These are phyloP conservation scores for Thelephora terrestris DNA, from an alignment of 1,284 basidiomycete species.

Conservation along the genomic window DNA sequence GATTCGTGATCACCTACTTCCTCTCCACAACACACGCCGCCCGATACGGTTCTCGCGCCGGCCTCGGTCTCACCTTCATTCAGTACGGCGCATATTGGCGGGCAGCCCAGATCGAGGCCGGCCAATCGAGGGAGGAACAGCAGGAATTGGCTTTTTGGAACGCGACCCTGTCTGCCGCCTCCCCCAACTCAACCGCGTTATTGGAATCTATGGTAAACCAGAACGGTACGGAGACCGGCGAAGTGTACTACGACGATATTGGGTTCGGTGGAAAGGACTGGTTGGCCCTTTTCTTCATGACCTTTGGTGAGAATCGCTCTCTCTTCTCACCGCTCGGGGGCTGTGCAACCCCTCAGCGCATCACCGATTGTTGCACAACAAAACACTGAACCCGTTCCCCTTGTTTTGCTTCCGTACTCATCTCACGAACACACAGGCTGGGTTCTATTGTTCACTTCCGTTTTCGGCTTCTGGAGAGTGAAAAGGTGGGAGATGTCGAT, in stretches of 20 bases:
- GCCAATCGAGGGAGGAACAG: constrained; percentile 17
- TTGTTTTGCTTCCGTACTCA: constrained; percentile 1
- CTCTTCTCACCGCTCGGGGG: background rate
- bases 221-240: constrained; percentile 19
- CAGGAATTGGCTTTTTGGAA: constrained; percentile 7
- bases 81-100: constrained; percentile 71
- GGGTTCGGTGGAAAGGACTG: constrained; percentile 54
- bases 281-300: constrained; percentile 88
- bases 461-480: constrained; percentile 77
- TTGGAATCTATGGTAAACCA: constrained; percentile 10
- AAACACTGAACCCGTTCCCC: background rate
- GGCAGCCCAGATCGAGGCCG: constrained; percentile 12
- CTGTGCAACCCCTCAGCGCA: background rate
- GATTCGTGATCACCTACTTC: constrained; percentile 89
- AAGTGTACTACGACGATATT: constrained; percentile 27
- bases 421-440: constrained; percentile 46
- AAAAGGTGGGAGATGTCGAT: constrained; percentile 71
- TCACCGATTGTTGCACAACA: too few relatives aligned
- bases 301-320: constrained; percentile 44
- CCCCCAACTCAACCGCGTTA: constrained; percentile 7
- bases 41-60: constrained; percentile 89
- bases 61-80: constrained; percentile 90
- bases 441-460: constrained; percentile 76
- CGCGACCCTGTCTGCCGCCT: constrained; percentile 5
- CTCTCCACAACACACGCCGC: constrained; percentile 93